Base-by-base conservation (phyloP, 768 basidiomycete species). In the Hypholoma sublateritium region DNA sequence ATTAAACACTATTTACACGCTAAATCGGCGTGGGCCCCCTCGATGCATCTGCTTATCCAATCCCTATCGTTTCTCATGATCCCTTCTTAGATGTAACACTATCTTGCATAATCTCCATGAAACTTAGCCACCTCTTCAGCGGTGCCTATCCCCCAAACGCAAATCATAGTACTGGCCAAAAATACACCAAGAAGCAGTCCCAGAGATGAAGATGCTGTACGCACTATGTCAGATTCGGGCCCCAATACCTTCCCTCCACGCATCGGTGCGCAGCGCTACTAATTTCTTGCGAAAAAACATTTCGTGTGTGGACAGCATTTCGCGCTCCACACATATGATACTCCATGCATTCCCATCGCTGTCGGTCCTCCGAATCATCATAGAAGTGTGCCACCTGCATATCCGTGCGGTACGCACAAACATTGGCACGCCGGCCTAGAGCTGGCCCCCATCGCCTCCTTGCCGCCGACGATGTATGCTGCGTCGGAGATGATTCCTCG, bases 1-100 rank as follows among this genome's bases (percentile, higher is more conserved):
- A 50, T 57, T 50, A 39, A 60, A 51, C 50, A 42, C 51, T 51
- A 57, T 57, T 49, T 52, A 60, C 59, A 57, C 56, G 56, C 56
- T 50, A 53, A 36, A 42, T 42, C 52, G 53, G 42, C 46, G 25
- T 44, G 53, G 24, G 13, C 22, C 17, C 43, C 44, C 41, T 35
- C n/a, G 37, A 45, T 28, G 45, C 14, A 42, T 21, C 50, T 1
- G 16, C 9, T 52, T 37, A 22, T 22, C 42, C 43, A 21, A 44
- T 19, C 5, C 19, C 43, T 22, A 50, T 19, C 48, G 44, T 21
- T 56, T 56, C 48, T 50, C 51, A 22, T 25, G 48, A n/a, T 45
- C 42, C 28, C 21, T 22, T 47, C 46, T 25, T 17, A 43, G 41
- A 45, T 45, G 42, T 32, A 53, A 28, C 52, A 24, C 43, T 44